phyloP scores from a whole-genome alignment of 345 rosid species.

The thale cress (Arabidopsis thaliana) region DNA sequence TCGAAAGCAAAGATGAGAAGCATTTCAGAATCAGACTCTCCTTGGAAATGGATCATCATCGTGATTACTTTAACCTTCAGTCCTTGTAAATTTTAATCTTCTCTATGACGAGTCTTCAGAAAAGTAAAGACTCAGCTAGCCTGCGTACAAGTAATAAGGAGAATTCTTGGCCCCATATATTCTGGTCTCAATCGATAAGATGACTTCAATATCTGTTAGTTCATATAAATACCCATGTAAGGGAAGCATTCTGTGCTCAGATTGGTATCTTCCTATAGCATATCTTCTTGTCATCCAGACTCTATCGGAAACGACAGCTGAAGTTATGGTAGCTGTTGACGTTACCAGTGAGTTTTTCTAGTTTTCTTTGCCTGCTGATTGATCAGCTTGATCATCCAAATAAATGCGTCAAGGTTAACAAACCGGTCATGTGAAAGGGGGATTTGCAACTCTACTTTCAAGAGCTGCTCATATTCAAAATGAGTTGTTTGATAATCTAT shows the following conservation, averaged over 20 bases:
- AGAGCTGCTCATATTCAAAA: slow-evolving; percentile 63
- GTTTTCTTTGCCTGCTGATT: slow-evolving; percentile 68
- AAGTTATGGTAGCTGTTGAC: slow-evolving; percentile 76
- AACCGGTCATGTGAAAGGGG: slow-evolving; percentile 77
- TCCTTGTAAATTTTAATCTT: slow-evolving; percentile 62
- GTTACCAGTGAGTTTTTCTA: slow-evolving; percentile 66
- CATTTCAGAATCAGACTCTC: slow-evolving; percentile 45
- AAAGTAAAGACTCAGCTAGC: slow-evolving; percentile 85
- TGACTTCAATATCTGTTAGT: slow-evolving; percentile 68
- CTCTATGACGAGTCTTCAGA: slow-evolving; percentile 73
- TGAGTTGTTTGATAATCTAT: slow-evolving; percentile 69
- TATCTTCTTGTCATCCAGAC: slow-evolving; percentile 72
- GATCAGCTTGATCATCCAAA: slow-evolving; percentile 91
- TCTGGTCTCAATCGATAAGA: slow-evolving; percentile 66
- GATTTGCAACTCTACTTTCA: slow-evolving; percentile 61
- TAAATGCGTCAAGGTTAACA: slow-evolving; percentile 70
- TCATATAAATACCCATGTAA: slow-evolving; percentile 63
- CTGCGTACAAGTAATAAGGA: slow-evolving; percentile 64
- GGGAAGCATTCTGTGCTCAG: slow-evolving; percentile 89
- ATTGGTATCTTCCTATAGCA: slow-evolving; percentile 65
- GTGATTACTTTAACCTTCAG: slow-evolving; percentile 53
- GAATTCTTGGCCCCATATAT: slow-evolving; percentile 67
- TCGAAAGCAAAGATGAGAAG: slow-evolving; percentile 41
- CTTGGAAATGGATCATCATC: slow-evolving; percentile 43
- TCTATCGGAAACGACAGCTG: slow-evolving; percentile 73